phyloP scores from a whole-genome alignment of 257 asterid genomes.

The Solanum paucissectum region DNA sequence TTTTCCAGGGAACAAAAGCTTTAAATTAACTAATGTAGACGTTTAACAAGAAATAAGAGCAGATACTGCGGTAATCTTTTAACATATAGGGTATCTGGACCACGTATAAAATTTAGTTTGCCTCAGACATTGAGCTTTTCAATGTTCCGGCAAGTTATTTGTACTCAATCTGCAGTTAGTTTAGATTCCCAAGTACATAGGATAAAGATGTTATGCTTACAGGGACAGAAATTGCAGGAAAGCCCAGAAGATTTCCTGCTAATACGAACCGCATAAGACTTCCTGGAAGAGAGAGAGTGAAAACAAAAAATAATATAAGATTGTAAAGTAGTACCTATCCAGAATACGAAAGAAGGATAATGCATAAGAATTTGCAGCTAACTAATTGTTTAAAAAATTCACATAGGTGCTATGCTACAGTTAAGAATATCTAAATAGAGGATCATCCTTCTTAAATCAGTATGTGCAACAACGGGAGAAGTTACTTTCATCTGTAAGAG shows the following conservation, averaged over 20 bases:
- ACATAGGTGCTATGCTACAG: not conserved
- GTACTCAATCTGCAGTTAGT: not conserved
- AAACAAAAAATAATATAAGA: not conserved
- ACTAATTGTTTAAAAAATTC: not conserved
- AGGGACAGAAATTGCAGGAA: slow-evolving; percentile 91
- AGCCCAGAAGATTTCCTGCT: slow-evolving; percentile 75
- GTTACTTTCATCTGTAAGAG: not conserved
- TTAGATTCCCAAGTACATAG: not conserved
- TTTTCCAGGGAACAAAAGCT: not conserved
- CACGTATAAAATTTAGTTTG: not conserved
- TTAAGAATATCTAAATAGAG: not conserved
- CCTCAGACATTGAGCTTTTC: not conserved
- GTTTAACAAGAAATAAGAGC: not conserved
- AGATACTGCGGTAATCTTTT: not conserved
- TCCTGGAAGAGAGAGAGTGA: slow-evolving; percentile 30
- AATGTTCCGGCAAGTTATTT: not conserved
- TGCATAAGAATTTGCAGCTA: not conserved
- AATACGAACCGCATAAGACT: slow-evolving; percentile 59
- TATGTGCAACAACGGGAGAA: not conserved
- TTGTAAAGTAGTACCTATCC: not conserved
- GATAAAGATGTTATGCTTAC: slow-evolving; percentile 34
- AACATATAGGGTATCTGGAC: not conserved
- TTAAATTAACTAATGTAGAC: not conserved
- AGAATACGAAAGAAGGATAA: not conserved
- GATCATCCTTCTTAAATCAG: not conserved